Percentiles rank a stretch among this genome's conserved stretches.
These are phyloP conservation scores for Fusarium mundagurra DNA, from an alignment of 2,329 filamentous ascomycete species.

Conservation along the genomic window DNA sequence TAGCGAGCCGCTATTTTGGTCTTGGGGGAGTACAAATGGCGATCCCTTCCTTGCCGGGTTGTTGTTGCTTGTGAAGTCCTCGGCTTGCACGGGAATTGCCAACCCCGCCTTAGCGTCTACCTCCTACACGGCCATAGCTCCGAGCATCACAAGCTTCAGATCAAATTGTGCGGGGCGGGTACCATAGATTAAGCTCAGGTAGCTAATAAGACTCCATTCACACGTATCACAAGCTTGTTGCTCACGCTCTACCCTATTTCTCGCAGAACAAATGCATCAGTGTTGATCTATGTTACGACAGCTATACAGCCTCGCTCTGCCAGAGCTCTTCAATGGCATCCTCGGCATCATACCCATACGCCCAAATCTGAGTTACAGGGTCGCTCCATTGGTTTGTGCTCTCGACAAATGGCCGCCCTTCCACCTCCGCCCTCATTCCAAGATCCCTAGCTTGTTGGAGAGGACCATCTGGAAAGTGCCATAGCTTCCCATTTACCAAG, in stretches of 20 bases:
- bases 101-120: not conserved
- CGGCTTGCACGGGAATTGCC: not conserved
- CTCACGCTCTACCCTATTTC: accelerated
- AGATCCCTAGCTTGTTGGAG: not conserved
- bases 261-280: not conserved
- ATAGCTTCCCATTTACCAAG: not conserved
- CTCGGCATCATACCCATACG: conserved; percentile 1
- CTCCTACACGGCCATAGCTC: accelerated
- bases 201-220: too few species aligned
- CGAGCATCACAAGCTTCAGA: not conserved
- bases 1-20: not conserved
- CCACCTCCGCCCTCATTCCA: not conserved
- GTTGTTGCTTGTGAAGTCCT: not conserved
- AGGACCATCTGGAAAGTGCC: conserved; percentile 5
- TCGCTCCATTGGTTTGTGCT: conserved; percentile 15
- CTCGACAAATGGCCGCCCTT: not conserved
- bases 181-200: too few species aligned
- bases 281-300: accelerated
- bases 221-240: accelerated
- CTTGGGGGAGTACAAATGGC: not conserved
- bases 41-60: not conserved
- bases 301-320: not conserved
- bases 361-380: conserved; percentile 1
- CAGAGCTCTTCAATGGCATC: not conserved
- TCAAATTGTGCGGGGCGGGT: too few species aligned